Evolutionary conservation across 148 eudicot genomes (phyloP).

Genomic region (Rhododendron williamsianum): DNA sequence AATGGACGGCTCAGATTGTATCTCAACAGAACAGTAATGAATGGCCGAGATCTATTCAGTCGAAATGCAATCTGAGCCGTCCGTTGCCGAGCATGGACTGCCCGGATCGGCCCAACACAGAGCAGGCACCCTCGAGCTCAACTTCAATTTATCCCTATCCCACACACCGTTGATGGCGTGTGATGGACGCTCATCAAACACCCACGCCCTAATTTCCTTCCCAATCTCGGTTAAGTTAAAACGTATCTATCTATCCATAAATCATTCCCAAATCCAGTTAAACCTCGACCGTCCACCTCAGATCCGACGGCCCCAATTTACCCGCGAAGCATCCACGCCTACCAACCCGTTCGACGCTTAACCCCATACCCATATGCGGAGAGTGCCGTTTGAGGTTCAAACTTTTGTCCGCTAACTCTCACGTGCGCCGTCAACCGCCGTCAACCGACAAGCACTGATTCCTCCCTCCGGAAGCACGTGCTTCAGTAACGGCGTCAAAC

Average conservation of each 20-base stretch:
- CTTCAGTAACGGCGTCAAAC: constrained; percentile 48
- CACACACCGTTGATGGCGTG: background rate
- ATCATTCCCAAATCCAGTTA: background rate
- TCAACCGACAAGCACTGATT: background rate
- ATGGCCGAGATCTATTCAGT: too few relatives aligned
- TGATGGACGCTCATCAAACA: constrained; percentile 10
- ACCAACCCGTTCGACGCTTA: constrained; percentile 11
- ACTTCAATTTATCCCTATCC: background rate
- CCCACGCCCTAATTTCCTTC: background rate
- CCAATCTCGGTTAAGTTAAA: background rate
- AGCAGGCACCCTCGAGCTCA: too few relatives aligned
- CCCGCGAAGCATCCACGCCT: constrained; percentile 20
- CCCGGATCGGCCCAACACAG: too few relatives aligned
- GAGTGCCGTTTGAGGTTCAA: constrained; percentile 79
- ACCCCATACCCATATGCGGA: constrained; percentile 17
- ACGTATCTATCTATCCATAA: constrained; percentile 16
- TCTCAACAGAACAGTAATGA: too few relatives aligned
- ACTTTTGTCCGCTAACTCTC: constrained; percentile 33
- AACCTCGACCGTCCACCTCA: background rate
- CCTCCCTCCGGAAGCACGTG: background rate
- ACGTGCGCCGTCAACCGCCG: constrained; percentile 33
- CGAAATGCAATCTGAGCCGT: too few relatives aligned
- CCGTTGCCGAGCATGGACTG: too few relatives aligned
- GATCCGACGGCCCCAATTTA: constrained; percentile 28
- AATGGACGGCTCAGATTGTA: too few relatives aligned